Evolutionary conservation across 1,139 yeast species (phyloP).

Genomic region (Yamadazyma atlantica): DNA sequence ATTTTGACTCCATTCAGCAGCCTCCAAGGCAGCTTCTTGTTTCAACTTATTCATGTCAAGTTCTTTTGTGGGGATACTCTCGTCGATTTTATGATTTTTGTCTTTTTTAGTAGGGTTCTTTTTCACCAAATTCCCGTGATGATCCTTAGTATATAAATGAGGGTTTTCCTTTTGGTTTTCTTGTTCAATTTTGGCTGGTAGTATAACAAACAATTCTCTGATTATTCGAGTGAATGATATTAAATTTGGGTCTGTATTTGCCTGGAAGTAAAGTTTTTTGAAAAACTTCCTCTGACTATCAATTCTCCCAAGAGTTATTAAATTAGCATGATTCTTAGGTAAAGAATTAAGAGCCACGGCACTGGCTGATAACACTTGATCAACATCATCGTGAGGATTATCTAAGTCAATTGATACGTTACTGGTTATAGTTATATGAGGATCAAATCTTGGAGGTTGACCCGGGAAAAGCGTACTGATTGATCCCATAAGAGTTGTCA

Average conservation of each 20-base stretch:
- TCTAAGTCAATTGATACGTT: constrained; percentile 46
- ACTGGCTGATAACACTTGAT: constrained; percentile 61
- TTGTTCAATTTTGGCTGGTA: constrained; percentile 37
- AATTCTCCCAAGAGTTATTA: constrained; percentile 40
- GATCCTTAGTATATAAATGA: constrained; percentile 38
- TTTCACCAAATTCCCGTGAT: constrained; percentile 31
- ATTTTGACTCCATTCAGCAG: constrained; percentile 53
- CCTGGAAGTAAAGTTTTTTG: constrained; percentile 64
- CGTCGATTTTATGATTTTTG: constrained; percentile 9
- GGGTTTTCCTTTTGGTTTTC: constrained; percentile 41
- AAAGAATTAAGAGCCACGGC: constrained; percentile 59
- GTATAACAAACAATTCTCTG: constrained; percentile 62
- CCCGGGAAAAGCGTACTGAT: constrained; percentile 70
- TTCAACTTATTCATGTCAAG: constrained; percentile 29
- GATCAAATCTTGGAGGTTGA: constrained; percentile 63
- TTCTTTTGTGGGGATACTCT: constrained; percentile 14
- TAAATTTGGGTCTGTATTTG: constrained; percentile 54
- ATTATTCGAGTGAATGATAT: constrained; percentile 68
- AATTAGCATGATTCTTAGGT: constrained; percentile 35
- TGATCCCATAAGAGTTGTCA: constrained; percentile 61
- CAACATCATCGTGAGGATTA: constrained; percentile 54
- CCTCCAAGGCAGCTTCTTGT: constrained; percentile 33
- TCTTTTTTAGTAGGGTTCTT: constrained; percentile 26
- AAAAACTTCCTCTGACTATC: constrained; percentile 48
- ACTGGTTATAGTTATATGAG: constrained; percentile 76